phyloP scores from a whole-genome alignment of 805 yeast genomes.

The Starmerella floris region DNA sequence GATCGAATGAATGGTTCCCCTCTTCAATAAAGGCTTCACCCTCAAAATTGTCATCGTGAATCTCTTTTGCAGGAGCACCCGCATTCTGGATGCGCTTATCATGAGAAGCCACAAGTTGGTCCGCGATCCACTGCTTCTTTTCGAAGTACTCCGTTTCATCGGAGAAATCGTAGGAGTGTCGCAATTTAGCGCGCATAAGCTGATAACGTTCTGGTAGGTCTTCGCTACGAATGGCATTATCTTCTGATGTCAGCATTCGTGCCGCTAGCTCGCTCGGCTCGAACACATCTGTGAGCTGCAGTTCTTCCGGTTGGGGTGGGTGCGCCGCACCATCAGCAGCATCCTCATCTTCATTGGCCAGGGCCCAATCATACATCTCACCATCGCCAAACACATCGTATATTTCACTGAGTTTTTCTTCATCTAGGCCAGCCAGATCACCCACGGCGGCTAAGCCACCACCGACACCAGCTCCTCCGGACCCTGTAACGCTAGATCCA shows the following conservation, averaged over 20 bases:
- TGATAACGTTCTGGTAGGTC: constrained; percentile 93
- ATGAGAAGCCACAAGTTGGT: constrained; percentile 36
- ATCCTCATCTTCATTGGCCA: constrained; percentile 69
- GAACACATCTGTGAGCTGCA: constrained; percentile 72
- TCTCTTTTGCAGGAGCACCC: neutral
- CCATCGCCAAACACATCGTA: constrained; percentile 96
- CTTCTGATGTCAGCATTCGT: constrained; percentile 81
- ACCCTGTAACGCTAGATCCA: too few species aligned
- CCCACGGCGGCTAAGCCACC: constrained; percentile 16
- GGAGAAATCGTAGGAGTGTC: constrained; percentile 45
- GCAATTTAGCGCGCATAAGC: constrained; percentile 52
- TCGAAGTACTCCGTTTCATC: constrained; percentile 51
- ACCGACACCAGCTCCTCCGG: neutral
- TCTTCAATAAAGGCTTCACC: neutral
- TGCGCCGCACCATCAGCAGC: constrained; percentile 20
- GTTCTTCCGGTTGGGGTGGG: constrained; percentile 28
- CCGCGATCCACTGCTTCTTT: constrained; percentile 75
- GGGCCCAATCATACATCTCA: constrained; percentile 94
- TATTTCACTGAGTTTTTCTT: constrained; percentile 83
- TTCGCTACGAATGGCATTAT: constrained; percentile 69
- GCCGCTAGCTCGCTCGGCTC: constrained; percentile 89
- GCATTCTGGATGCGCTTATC: neutral
- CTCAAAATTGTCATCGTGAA: neutral
- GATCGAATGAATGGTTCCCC: constrained; percentile 14
- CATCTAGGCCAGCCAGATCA: constrained; percentile 44